A percentile compares a stretch with the other conserved stretches of the same genome.
phyloP scores from a whole-genome alignment of 371 early-diverging fungal species.

The Circinella umbellata region DNA sequence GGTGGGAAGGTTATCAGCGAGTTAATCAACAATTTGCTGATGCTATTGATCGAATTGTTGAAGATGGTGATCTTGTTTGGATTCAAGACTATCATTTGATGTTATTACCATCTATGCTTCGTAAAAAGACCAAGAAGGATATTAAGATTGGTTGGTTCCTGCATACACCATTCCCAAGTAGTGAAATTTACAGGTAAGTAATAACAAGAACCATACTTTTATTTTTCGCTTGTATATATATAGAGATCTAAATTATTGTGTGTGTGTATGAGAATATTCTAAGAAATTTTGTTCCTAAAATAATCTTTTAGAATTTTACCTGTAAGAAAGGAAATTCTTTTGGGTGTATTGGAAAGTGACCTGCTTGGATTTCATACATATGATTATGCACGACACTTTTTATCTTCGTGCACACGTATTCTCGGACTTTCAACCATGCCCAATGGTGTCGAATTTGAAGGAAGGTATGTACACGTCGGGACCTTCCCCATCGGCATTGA shows the following conservation, averaged over 20 bases:
- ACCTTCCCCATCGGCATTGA: constrained; percentile 99
- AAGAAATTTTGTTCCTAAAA: neutral
- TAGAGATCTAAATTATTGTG: neutral
- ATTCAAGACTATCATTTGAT: constrained; percentile 99
- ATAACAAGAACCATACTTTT: neutral
- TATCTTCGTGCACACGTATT: constrained; percentile 95
- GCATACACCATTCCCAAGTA: constrained; percentile 98
- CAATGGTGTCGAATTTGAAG: constrained; percentile 91
- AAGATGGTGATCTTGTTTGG: constrained; percentile 98
- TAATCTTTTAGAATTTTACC: constrained; percentile 73
- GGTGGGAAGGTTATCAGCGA: constrained; percentile 96
- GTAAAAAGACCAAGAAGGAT: constrained; percentile 54
- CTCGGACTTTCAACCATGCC: constrained; percentile 91
- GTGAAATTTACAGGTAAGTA: constrained; percentile 86
- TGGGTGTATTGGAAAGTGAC: constrained; percentile 91
- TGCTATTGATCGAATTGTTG: constrained; percentile 76
- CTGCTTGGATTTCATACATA: constrained; percentile 99
- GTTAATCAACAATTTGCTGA: constrained; percentile 94
- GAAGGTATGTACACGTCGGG: constrained; percentile 89
- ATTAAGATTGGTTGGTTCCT: constrained; percentile 98
- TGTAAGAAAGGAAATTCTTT: constrained; percentile 90
- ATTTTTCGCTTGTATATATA: neutral
- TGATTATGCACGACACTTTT: constrained; percentile 98
- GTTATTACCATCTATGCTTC: constrained; percentile 91
- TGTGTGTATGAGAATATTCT: no score